Evolutionary conservation across 2,329 filamentous ascomycete species (phyloP).

Genomic region (Colletotrichum melonis): DNA sequence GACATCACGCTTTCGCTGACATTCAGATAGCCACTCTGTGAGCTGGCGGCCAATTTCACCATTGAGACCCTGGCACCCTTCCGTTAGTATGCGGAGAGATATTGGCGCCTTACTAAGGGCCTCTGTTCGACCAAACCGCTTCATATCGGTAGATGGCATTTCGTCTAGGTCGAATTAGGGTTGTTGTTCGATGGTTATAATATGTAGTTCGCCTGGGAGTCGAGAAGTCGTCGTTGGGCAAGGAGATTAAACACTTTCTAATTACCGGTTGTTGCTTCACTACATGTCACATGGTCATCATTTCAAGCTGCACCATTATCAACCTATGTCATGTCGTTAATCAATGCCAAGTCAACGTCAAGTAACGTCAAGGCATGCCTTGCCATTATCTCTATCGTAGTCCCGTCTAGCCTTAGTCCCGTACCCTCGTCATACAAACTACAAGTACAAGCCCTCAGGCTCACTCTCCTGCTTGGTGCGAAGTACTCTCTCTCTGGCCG

Average conservation of each 20-base stretch:
- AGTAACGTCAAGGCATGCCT: slow-evolving; percentile 21
- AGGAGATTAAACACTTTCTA: too few relatives aligned
- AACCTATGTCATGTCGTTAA: not conserved
- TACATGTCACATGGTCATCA: not conserved
- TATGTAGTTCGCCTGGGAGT: not conserved
- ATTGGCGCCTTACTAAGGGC: not conserved
- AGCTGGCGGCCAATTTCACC: not conserved
- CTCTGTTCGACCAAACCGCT: not conserved
- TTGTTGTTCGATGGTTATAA: not conserved
- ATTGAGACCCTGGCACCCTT: not conserved
- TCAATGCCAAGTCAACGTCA: slow-evolving; percentile 9
- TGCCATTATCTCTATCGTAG: slow-evolving; percentile 33
- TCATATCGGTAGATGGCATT: not conserved
- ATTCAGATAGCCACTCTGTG: not conserved
- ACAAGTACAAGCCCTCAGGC: slow-evolving; percentile 98
- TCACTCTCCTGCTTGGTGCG: slow-evolving; percentile 99
- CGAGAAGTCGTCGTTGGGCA: too few relatives aligned
- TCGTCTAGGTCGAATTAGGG: not conserved
- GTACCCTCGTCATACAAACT: slow-evolving; percentile 50
- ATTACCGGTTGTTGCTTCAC: not conserved
- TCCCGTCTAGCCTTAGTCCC: slow-evolving; percentile 7
- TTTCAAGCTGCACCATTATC: not conserved
- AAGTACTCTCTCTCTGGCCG: slow-evolving; percentile 91
- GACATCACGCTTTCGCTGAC: too few relatives aligned
- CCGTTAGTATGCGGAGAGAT: not conserved